Evolutionary conservation across 495 filamentous ascomycete genomes (phyloP).

Genomic region (Lepidopterella palustris): DNA sequence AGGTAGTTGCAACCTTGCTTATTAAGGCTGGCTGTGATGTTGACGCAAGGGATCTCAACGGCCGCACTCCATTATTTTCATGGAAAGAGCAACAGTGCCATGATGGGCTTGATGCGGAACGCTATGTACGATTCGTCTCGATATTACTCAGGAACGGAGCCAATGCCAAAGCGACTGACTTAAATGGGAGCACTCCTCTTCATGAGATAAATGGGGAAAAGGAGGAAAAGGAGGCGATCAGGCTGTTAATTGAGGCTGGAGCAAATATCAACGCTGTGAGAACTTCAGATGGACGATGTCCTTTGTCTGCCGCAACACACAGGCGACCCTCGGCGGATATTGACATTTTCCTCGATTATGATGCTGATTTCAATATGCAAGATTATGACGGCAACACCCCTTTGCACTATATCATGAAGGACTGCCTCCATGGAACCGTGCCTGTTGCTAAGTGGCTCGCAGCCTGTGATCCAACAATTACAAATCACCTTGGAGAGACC

Average conservation of each 20-base stretch:
- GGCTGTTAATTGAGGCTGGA: neutral
- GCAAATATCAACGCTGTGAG: neutral
- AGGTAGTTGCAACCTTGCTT: no score
- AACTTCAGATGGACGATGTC: neutral
- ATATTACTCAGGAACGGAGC: neutral
- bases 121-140: no score
- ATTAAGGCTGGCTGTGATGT: neutral
- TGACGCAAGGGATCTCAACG: neutral
- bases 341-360: neutral
- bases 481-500: no score
- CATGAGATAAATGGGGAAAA: neutral
- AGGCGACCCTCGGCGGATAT: neutral
- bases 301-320: neutral
- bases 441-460: neutral
- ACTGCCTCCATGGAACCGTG: neutral
- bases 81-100: neutral
- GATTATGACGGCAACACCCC: neutral
- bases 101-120: neutral
- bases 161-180: neutral
- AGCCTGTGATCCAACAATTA: no score
- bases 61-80: neutral
- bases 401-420: neutral
- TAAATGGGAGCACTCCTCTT: neutral
- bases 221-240: neutral
- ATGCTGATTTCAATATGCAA: neutral